These are phyloP conservation scores for Pichia sp. DNA, from an alignment of 1,139 yeast genomes.

Conservation along the genomic window DNA sequence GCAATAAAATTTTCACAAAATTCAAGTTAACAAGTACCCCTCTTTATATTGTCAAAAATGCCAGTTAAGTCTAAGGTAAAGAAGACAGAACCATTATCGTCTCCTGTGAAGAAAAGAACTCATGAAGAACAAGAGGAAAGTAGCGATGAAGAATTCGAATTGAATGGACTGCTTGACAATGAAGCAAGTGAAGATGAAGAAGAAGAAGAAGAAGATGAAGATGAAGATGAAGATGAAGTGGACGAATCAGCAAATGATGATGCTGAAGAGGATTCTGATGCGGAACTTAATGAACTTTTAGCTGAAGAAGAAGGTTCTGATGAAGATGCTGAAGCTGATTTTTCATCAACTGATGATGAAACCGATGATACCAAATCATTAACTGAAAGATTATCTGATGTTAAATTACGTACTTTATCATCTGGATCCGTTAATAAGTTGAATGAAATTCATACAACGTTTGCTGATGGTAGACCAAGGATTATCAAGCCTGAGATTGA, in stretches of 20 bases:
- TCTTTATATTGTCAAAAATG: too few relatives aligned
- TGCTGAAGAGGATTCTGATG: conserved; percentile 42
- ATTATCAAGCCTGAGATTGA: conserved; percentile 80
- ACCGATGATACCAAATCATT: conserved; percentile 45
- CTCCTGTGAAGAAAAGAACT: conserved; percentile 8
- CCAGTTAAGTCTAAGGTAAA: too few relatives aligned
- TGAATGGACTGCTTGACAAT: conserved; percentile 34
- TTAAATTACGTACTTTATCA: conserved; percentile 44
- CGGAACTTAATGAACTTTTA: conserved; percentile 50
- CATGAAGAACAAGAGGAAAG: conserved; percentile 15
- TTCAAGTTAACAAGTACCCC: too few relatives aligned
- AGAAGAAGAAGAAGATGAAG: conserved; percentile 28
- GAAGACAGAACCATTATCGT: background rate
- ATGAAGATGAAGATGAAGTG: conserved; percentile 38
- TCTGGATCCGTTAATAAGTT: conserved; percentile 31
- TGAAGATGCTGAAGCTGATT: conserved; percentile 28
- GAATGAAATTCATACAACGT: conserved; percentile 40
- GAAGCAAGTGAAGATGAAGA: conserved; percentile 24
- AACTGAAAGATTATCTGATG: conserved; percentile 48
- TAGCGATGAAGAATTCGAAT: conserved; percentile 19
- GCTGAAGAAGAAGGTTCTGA: conserved; percentile 43
- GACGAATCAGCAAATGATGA: conserved; percentile 23
- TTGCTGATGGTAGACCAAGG: conserved; percentile 76
- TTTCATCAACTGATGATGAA: conserved; percentile 42
- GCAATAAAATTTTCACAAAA: too few relatives aligned